phyloP scores from a whole-genome alignment of 164 flowering plant species.

The Santalum album region DNA sequence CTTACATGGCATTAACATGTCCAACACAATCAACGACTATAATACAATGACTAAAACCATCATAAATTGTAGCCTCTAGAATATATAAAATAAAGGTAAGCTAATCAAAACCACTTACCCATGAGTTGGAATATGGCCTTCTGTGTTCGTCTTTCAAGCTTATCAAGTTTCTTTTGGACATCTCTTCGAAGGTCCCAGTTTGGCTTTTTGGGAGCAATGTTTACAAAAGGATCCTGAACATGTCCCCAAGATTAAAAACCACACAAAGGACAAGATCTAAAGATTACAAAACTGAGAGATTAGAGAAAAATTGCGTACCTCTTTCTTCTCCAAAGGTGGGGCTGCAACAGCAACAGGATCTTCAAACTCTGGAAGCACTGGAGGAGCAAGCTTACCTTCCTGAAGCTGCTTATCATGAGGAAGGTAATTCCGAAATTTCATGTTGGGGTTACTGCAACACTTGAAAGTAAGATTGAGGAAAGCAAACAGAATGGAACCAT shows the following conservation, averaged over 20 bases:
- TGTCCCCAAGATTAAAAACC: neutral
- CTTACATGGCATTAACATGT: too few species aligned
- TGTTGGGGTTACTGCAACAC: slow-evolving; percentile 34
- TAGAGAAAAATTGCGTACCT: slow-evolving; percentile 29
- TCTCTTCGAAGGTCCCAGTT: slow-evolving; percentile 95
- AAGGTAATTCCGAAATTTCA: slow-evolving; percentile 95
- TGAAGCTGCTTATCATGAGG: slow-evolving; percentile 95
- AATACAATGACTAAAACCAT: neutral
- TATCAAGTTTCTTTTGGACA: slow-evolving; percentile 86
- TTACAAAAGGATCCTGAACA: slow-evolving; percentile 83
- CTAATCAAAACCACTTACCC: slow-evolving; percentile 35
- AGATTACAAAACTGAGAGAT: neutral
- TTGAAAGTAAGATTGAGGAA: neutral
- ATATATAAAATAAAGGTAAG: neutral
- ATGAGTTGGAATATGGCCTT: slow-evolving; percentile 64
- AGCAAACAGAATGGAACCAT: neutral
- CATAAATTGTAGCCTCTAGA: neutral
- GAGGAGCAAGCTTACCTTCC: slow-evolving; percentile 83
- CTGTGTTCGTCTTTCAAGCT: slow-evolving; percentile 87
- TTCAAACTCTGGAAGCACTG: slow-evolving; percentile 79
- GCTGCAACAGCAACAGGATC: slow-evolving; percentile 61
- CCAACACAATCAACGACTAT: too few species aligned
- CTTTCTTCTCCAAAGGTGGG: slow-evolving; percentile 44
- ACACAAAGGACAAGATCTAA: neutral
- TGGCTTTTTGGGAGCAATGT: slow-evolving; percentile 96